Conservation (phyloP, 495 filamentous ascomycete species). For the Aspergillus egyptiacus region DNA sequence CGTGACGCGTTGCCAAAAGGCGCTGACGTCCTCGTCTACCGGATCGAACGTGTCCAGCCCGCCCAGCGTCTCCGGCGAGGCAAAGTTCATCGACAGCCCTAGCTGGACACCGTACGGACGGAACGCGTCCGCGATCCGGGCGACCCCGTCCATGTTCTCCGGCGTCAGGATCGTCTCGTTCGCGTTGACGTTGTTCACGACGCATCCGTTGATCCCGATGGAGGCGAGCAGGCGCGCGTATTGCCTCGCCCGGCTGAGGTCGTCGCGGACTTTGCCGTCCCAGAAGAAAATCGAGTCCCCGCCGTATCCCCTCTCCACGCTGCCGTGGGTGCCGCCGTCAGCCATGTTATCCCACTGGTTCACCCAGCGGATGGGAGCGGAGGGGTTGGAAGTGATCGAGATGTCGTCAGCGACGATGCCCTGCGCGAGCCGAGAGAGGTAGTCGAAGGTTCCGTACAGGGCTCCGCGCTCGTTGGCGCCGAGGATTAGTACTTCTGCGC, state of each 20-base stretch:
- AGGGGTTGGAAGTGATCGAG: constrained; percentile 37
- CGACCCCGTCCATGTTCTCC: constrained; percentile 55
- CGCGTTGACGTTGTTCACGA: constrained; percentile 73
- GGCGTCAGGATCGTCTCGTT: constrained; percentile 50
- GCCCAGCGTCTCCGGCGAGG: constrained; percentile 53
- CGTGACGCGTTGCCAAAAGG: constrained; percentile 57
- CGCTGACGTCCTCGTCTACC: constrained; percentile 50
- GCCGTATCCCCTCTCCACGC: constrained; percentile 64
- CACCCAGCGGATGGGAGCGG: constrained; percentile 60
- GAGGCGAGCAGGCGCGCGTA: constrained; percentile 67
- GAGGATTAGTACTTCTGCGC: constrained; percentile 48
- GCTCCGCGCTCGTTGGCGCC: constrained; percentile 64
- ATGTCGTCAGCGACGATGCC: constrained; percentile 46
- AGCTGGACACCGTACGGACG: constrained; percentile 63
- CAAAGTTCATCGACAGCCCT: constrained; percentile 63
- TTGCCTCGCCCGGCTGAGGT: constrained; percentile 53
- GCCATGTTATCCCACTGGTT: constrained; percentile 66
- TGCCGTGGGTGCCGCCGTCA: constrained; percentile 47
- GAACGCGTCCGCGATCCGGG: constrained; percentile 56
- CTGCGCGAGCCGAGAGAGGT: constrained; percentile 57
- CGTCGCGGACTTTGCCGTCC: constrained; percentile 45
- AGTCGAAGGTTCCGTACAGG: constrained; percentile 65
- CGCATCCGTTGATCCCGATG: constrained; percentile 56
- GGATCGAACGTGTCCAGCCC: constrained; percentile 60
- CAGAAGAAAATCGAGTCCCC: constrained; percentile 65